Base-by-base conservation (phyloP, 2,329 filamentous ascomycete species). In the Hypoxylon sp. region DNA sequence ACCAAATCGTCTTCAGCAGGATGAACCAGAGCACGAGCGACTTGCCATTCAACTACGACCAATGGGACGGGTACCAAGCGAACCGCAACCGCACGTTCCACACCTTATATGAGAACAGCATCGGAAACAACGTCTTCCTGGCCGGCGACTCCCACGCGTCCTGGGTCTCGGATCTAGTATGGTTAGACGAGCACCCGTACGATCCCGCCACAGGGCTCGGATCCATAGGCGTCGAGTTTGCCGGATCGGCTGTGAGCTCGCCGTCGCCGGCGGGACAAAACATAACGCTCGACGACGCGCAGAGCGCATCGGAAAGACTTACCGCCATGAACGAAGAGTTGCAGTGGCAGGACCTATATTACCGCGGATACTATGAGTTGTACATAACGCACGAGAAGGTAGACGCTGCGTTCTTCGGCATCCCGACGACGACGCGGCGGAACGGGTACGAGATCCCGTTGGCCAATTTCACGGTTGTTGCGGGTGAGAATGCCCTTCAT, bases 321-420 rank as follows among this genome's bases (percentile, higher is more conserved):
- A 72, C 76, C 16, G 66, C 67, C 8, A 72, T 72, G 23, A 87
- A 86, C 64, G 62, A 69, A 0, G 81, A 84, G 63, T 71, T 87
- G 1, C 81, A 86, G 55, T 87, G 83, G 83, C 78, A 80, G 46
- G 83, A 86, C 45, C 60, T 82, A 16, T 86, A 84, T 68, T 87
- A 86, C 68, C 76, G 83, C 20, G 84, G 84, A 2, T 87, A 87
- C 69, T 86, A 80, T 61, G 83, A 87, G 67, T 69, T 87, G 16
- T 76, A 78, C 35, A 73, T 87, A 51, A 71, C 64, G 20, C 73
- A 78, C 36, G 72, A 81, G 7, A 72, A 77, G 38, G 76, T 84
- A 3, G 71, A 79, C 19, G 83, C 83, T 0, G 72, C 73, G 12
- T 88, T 75, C 68, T 87, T 83, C 53, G 64, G 65, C 15, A 55